Evolutionary conservation across 345 rosid species (phyloP).

Genomic region (Murraya koenigii): DNA sequence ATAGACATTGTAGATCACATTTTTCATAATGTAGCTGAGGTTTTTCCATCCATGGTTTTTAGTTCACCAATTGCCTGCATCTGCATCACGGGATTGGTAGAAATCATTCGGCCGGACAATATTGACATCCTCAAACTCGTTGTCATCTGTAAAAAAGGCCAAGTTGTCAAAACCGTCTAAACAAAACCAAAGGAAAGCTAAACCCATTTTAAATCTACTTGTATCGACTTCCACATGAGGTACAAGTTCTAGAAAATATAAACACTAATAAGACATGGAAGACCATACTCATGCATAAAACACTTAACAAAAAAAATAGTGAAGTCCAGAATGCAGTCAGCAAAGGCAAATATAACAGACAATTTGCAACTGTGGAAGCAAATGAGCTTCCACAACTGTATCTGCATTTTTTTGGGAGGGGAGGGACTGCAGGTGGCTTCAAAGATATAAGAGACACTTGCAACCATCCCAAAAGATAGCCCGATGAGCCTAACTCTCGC

Average conservation of each 20-base stretch:
- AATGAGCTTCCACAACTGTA: too few species aligned
- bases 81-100: slow-evolving; percentile 60
- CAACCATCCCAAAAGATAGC: too few species aligned
- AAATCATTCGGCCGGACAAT: slow-evolving; percentile 56
- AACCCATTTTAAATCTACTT: not conserved
- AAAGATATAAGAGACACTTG: too few species aligned
- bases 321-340: not conserved
- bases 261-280: not conserved
- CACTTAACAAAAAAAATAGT: not conserved
- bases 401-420: too few species aligned
- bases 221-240: not conserved
- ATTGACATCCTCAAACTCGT: slow-evolving; percentile 71
- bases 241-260: not conserved
- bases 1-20: not conserved
- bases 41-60: not conserved
- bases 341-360: not conserved
- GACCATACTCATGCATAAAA: not conserved
- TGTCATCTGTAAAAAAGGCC: slow-evolving; percentile 47
- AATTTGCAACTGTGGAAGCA: not conserved
- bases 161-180: not conserved
- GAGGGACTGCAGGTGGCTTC: too few species aligned
- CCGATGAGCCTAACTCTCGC: too few species aligned
- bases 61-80: slow-evolving; percentile 49
- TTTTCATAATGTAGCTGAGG: not conserved
- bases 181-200: not conserved